Conservation (phyloP, 371 early-diverging fungal genomes). For the Mycotypha africana region DNA sequence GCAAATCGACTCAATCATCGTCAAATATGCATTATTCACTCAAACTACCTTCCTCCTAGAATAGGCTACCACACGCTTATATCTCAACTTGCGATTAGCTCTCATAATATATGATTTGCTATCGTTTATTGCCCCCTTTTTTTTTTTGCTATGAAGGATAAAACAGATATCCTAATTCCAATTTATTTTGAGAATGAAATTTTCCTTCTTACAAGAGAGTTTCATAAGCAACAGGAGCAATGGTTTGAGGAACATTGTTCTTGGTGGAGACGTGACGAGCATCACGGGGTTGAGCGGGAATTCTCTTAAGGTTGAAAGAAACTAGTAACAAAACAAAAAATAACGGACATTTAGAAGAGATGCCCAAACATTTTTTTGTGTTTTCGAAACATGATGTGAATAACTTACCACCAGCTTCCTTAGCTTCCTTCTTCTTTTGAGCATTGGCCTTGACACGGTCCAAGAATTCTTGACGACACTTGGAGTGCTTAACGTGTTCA, state of each 20-base stretch:
- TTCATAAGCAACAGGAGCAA: constrained; percentile 95
- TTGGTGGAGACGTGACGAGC: constrained; percentile 88
- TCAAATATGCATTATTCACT: no score
- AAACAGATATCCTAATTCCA: not conserved
- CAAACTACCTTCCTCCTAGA: no score
- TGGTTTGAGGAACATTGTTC: constrained; percentile 90
- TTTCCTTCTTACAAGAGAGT: constrained; percentile 71
- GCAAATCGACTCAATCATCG: no score
- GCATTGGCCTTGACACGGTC: constrained; percentile 96
- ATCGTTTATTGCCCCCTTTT: no score
- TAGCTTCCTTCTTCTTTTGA: constrained; percentile 77
- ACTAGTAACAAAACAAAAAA: constrained; percentile 23
- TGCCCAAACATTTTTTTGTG: not conserved
- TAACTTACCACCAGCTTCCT: constrained; percentile 49
- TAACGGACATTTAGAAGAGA: not conserved
- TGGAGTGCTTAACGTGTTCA: constrained; percentile 99
- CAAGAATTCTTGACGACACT: constrained; percentile 98
- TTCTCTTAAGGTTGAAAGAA: constrained; percentile 84
- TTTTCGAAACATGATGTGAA: not conserved
- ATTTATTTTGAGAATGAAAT: not conserved
- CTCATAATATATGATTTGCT: no score
- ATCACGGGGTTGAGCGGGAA: constrained; percentile 89
- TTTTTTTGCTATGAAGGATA: no score
- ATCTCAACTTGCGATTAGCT: no score
- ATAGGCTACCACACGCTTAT: no score